Conservation (phyloP, 129 eudicot genomes). For the Saposhnikovia divaricata region DNA sequence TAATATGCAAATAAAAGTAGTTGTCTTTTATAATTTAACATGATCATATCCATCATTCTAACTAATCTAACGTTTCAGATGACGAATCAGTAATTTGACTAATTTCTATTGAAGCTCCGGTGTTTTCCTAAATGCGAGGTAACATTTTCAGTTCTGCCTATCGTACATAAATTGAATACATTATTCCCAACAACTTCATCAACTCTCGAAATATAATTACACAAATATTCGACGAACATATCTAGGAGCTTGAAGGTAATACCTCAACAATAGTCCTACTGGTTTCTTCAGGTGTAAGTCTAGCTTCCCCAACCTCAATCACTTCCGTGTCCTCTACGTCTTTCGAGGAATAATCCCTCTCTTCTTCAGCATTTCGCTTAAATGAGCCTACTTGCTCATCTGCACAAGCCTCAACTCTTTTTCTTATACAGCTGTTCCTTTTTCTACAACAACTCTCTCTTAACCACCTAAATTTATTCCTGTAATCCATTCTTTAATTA, state of each 20-base stretch:
- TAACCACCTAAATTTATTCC: conserved; percentile 36
- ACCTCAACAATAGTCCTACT: conserved; percentile 90
- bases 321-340: conserved; percentile 62
- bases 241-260: neutral
- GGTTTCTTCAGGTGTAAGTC: conserved; percentile 74
- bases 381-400: conserved; percentile 56
- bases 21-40: neutral
- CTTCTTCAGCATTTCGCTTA: conserved; percentile 63
- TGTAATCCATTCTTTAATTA: conserved; percentile 18
- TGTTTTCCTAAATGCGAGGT: too few species aligned
- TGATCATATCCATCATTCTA: neutral
- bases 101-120: neutral
- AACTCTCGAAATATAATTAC: neutral
- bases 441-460: conserved; percentile 15
- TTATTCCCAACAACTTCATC: neutral
- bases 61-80: neutral
- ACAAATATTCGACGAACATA: neutral
- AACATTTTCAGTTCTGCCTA: neutral
- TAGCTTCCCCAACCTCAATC: conserved; percentile 50
- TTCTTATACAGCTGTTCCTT: conserved; percentile 23
- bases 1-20: neutral
- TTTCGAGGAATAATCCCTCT: conserved; percentile 74
- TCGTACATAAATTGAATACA: neutral
- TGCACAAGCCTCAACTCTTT: conserved; percentile 48
- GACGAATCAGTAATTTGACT: neutral